These are phyloP conservation scores for Lipomyces spencermartinsiae DNA, from an alignment of 805 yeast species.

Conservation along the genomic window DNA sequence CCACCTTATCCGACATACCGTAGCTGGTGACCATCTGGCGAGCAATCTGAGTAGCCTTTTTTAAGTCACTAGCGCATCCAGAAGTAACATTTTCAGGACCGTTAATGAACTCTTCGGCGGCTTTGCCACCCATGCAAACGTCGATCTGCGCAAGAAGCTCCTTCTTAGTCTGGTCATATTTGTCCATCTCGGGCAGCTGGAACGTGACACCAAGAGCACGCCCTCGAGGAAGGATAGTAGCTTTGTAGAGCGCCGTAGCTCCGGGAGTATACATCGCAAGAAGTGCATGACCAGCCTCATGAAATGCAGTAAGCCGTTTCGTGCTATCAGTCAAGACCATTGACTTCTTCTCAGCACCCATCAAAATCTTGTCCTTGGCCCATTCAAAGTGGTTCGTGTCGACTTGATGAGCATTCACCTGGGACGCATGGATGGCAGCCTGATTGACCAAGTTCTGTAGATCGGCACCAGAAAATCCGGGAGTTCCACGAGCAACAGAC, in stretches of 20 bases:
- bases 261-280: constrained; percentile 95
- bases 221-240: constrained; percentile 96
- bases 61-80: constrained; percentile 92
- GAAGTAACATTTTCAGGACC: constrained; percentile 93
- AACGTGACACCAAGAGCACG: constrained; percentile 95
- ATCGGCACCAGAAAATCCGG: constrained; percentile 98
- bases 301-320: constrained; percentile 92
- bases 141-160: constrained; percentile 92
- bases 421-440: constrained; percentile 97
- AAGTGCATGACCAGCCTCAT: constrained; percentile 99
- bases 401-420: constrained; percentile 86
- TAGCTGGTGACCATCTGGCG: constrained; percentile 95
- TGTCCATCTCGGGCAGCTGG: constrained; percentile 98
- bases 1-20: constrained; percentile 94
- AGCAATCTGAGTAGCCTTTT: constrained; percentile 89
- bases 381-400: constrained; percentile 93
- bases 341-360: constrained; percentile 98
- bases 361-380: constrained; percentile 97
- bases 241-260: constrained; percentile 94
- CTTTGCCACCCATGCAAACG: constrained; percentile 99
- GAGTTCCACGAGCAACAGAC: constrained; percentile 93
- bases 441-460: constrained; percentile 94
- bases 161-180: constrained; percentile 85
- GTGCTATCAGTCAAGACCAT: constrained; percentile 98
- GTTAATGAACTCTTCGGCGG: constrained; percentile 91